Conservation (phyloP, 179 eudicot species). For the Spinacia oleracea region DNA sequence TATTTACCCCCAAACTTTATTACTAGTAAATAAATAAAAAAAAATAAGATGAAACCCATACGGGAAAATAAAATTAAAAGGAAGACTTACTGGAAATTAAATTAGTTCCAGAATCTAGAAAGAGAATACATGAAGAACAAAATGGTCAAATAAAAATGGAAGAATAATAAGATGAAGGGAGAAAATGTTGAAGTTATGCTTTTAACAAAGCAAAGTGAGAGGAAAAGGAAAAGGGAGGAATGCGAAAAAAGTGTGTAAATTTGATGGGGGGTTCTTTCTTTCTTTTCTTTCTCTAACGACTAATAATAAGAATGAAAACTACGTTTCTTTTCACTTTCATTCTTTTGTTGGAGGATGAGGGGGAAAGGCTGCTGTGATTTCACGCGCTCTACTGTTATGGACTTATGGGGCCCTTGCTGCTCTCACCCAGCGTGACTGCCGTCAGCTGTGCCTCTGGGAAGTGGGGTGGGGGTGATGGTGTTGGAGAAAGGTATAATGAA, state of each 20-base stretch:
- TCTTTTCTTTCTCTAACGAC: neutral
- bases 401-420: neutral
- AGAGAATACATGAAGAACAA: constrained; percentile 14
- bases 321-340: constrained; percentile 3
- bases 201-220: constrained; percentile 26
- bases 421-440: constrained; percentile 15
- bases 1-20: neutral
- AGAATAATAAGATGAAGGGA: neutral
- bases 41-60: neutral
- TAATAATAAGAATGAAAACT: neutral
- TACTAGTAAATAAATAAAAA: no score
- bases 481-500: neutral
- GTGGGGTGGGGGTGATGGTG: neutral
- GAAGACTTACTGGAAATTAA: constrained; percentile 23
- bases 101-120: constrained; percentile 27
- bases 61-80: neutral
- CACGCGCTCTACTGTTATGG: constrained; percentile 15
- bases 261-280: neutral
- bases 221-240: constrained; percentile 21
- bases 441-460: constrained; percentile 9
- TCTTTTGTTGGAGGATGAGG: constrained; percentile 10
- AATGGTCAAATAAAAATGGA: neutral
- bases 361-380: constrained; percentile 11
- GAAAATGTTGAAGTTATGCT: constrained; percentile 11
- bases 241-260: neutral